Base-by-base conservation (phyloP, 192 early-diverging fungal genomes). In the Kappamyces sp. region DNA sequence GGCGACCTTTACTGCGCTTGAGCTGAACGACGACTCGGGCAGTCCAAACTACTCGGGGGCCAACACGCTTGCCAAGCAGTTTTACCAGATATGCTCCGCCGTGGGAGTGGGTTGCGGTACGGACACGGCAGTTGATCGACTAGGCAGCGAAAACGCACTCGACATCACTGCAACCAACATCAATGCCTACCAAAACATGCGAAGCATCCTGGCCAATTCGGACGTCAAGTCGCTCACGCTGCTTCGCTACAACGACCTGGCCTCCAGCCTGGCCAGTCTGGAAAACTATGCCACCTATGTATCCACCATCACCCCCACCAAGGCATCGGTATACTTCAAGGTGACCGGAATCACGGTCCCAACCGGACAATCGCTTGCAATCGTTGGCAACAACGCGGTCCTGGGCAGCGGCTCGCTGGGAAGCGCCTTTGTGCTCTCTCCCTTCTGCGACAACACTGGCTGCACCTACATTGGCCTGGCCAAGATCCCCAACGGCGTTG, bases 1-100 rank as follows among this genome's bases (percentile, higher is more conserved):
- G 10, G 52, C 51, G 31, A 62, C 61, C 5, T 62, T 62, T 57
- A 62, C 61, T 13, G 61, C 61, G 6, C 47, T 62, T 42, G 61
- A 62, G 51, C 49, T 51, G 33, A 42, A 55, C 9, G 61, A 62
- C 41, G 51, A 53, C 33, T 36, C 38, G n/a, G 61, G 32, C 6
- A 5, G 31, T 53, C 49, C 49, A 42, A 12, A 50, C 3, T 62
- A 55, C 41, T 42, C 38, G 34, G 61, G 61, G 5, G 61, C 61
- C n/a, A 51, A 62, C 51, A 41, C 61, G 31, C 41, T 62, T 3
- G 36, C 61, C n/a, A 55, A 23, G 15, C 5, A 23, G 13, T n/a
- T 62, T 3, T 42, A 49, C 40, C 34, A 34, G 9, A 33, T 52
- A 4, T 55, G 49, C 43, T 5, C 10, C 13, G 12, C 23, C 5